Conservation (phyloP, 192 early-diverging fungal species). For the Martensiomyces pterosporus region DNA sequence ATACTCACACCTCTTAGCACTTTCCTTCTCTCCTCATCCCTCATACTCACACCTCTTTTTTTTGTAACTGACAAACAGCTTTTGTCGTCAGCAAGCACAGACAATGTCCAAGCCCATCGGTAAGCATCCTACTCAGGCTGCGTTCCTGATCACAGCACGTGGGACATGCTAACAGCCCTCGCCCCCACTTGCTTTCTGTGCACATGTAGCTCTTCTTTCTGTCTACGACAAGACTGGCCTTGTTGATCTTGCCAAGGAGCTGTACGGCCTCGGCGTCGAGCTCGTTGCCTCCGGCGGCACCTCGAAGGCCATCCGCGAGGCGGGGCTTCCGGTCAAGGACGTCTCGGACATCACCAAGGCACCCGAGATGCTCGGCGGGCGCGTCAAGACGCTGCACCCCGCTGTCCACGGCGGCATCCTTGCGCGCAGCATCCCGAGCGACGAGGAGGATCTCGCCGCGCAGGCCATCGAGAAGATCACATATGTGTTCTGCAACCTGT, state of each 20-base stretch:
- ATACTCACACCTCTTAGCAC: no score
- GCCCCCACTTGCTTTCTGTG: no score
- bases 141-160: no score
- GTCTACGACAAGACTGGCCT: constrained; percentile 98
- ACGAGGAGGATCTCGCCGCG: constrained; percentile 80
- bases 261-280: constrained; percentile 69
- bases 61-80: no score
- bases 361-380: constrained; percentile 98
- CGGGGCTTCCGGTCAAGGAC: constrained; percentile 86
- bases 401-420: constrained; percentile 97
- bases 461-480: constrained; percentile 92
- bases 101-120: constrained; percentile 35
- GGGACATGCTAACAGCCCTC: background rate
- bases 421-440: constrained; percentile 78
- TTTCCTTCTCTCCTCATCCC: no score
- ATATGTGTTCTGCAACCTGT: constrained; percentile 96
- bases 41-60: no score
- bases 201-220: constrained; percentile 70
- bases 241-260: constrained; percentile 78
- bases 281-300: constrained; percentile 96
- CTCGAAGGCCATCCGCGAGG: constrained; percentile 82
- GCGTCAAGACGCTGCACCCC: constrained; percentile 98
- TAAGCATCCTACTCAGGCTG: no score
- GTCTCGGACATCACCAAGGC: constrained; percentile 97
- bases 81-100: no score